phyloP scores from a whole-genome alignment of 2,329 filamentous ascomycete genomes.

The Cladosporium austrohemisphaericum region DNA sequence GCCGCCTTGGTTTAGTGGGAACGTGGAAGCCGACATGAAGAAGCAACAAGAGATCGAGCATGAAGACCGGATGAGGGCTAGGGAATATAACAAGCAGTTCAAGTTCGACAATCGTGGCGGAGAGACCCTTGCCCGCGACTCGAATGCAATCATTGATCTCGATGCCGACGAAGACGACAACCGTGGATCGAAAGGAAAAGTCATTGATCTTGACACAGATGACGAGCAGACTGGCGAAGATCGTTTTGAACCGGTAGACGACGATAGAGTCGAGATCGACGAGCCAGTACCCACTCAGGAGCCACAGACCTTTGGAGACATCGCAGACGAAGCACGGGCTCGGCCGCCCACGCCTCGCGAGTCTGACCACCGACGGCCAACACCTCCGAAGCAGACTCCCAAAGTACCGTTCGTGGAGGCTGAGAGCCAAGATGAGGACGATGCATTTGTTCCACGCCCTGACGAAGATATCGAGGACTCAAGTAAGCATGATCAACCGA shows the following conservation, averaged over 20 bases:
- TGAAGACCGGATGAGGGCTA: slow-evolving; percentile 54
- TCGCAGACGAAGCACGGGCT: slow-evolving; percentile 42
- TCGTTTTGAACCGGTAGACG: not conserved
- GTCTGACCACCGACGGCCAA: slow-evolving; percentile 15
- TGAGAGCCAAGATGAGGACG: slow-evolving; percentile 18
- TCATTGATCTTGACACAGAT: slow-evolving; percentile 37
- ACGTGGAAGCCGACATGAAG: slow-evolving; percentile 57
- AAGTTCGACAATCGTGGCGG: slow-evolving; percentile 51
- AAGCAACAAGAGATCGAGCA: slow-evolving; percentile 38
- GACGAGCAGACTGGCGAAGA: slow-evolving; percentile 31
- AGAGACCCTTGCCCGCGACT: slow-evolving; percentile 55
- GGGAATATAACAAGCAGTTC: slow-evolving; percentile 54
- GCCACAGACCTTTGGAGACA: slow-evolving; percentile 36
- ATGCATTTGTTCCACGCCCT: slow-evolving; percentile 11
- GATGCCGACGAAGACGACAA: slow-evolving; percentile 40
- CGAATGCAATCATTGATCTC: slow-evolving; percentile 46
- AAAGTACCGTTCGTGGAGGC: slow-evolving; percentile 17
- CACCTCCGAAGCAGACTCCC: slow-evolving; percentile 9
- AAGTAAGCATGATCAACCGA: not conserved
- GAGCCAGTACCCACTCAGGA: not conserved
- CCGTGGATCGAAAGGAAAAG: slow-evolving; percentile 36
- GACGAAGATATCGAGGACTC: not conserved
- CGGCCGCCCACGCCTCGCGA: slow-evolving; percentile 36
- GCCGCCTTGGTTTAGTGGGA: slow-evolving; percentile 69
- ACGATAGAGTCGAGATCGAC: slow-evolving; percentile 22